Base-by-base conservation (phyloP, 1,284 basidiomycete genomes). In the Anthracocystis walkeri region DNA sequence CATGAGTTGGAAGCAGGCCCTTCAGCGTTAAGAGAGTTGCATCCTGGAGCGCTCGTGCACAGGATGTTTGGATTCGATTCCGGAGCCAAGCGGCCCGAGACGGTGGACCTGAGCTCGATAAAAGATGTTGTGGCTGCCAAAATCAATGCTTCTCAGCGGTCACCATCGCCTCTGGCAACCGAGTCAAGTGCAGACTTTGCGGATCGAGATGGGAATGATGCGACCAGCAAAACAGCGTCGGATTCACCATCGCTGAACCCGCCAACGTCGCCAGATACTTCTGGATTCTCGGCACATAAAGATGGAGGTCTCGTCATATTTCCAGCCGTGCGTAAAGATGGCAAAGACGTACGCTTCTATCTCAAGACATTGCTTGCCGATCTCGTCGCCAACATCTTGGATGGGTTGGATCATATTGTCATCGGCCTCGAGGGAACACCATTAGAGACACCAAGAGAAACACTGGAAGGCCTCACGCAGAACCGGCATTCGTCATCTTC, bases 391-490 rank as follows among this genome's bases (percentile, higher is more conserved):
- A 59, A 60, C 21, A 52, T 84, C 12, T 65, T 85, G 11, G 83
- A 85, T 48, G 76, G 75, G 2, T 56, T 84, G 16, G 77, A 84
- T 27, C 49, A 55, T 16, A 64, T 81, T 3, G 77, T 84, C 18
- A 59, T 51, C 3, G 77, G 70, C 3, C 65, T 84, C 4, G 78
- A 84, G 25, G 82, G 81, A 5, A 73, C 65, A 12, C 75, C 81
- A 35, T 51, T 84, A 16, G 83, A 84, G 53, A 84, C 83, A 21
- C 83, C 83, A 0, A 72, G 83, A 38, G 83, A 84, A 62, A 84
- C 83, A 42, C 75, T 84, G 4, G 81, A 80, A 20, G 75, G 74
- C 12, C 57, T 65, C 42, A 58, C 59, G 0, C 57, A 65, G 18
- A 54, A 60, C 44, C 41, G 49, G n/a, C 33, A 33, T 20, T 54